phyloP scores from a whole-genome alignment of 1,139 yeast genomes.

The Candida tropicalis region DNA sequence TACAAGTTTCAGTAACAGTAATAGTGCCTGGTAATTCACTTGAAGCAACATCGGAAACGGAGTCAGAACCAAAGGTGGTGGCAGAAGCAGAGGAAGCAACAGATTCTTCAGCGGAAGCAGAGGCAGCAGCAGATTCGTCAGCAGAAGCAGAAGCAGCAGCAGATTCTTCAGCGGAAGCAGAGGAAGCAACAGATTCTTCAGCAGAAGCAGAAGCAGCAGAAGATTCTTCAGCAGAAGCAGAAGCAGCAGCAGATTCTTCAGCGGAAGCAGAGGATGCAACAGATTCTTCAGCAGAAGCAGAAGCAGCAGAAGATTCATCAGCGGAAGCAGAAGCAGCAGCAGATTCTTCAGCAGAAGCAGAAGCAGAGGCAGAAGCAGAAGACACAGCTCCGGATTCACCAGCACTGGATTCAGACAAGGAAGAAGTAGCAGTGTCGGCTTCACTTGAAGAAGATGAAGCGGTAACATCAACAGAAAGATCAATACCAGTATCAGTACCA shows the following conservation, averaged over 20 bases:
- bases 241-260: slow-evolving; percentile 5
- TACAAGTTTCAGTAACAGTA: slow-evolving; percentile 5
- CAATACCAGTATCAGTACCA: neutral
- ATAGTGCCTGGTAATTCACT: slow-evolving; percentile 2
- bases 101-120: no score
- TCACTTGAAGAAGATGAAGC: no score
- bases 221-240: slow-evolving; percentile 8
- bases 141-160: slow-evolving; percentile 8
- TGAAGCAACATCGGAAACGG: slow-evolving; percentile 9
- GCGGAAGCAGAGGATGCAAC: slow-evolving; percentile 8
- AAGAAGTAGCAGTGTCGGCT: no score
- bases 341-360: slow-evolving; percentile 9
- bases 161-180: no score
- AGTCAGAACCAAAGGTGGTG: no score
- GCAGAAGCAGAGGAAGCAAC: no score
- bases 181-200: slow-evolving; percentile 5
- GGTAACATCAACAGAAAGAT: slow-evolving; percentile 25
- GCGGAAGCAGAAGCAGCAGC: neutral
- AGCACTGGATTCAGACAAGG: neutral
- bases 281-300: slow-evolving; percentile 8
- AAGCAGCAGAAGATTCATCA: slow-evolving; percentile 6
- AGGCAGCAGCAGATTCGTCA: no score
- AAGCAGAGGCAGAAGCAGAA: neutral
- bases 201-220: slow-evolving; percentile 8
- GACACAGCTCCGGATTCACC: neutral